These are phyloP conservation scores for Hyphopichia wangnamkhiaoensis DNA, from an alignment of 1,139 yeast species.

Conservation along the genomic window DNA sequence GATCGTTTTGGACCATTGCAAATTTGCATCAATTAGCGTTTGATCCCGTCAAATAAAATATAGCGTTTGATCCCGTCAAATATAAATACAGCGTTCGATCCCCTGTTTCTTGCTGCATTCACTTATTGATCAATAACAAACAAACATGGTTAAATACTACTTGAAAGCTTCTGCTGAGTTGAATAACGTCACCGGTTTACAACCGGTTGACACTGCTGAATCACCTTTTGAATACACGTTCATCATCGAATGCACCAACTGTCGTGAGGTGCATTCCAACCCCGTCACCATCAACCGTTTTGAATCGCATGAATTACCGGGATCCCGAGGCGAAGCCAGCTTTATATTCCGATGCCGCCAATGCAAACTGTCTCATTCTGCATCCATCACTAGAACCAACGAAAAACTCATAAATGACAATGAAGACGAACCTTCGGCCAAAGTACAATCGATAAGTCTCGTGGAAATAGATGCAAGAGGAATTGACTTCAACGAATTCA, in stretches of 20 bases:
- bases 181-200: slow-evolving; percentile 61
- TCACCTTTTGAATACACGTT: slow-evolving; percentile 76
- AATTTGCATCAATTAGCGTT: no score
- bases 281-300: slow-evolving; percentile 69
- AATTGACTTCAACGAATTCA: slow-evolving; percentile 66
- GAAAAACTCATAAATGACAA: slow-evolving; percentile 25
- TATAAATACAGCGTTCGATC: no score
- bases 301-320: slow-evolving; percentile 61
- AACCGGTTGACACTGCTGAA: slow-evolving; percentile 60
- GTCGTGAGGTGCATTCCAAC: slow-evolving; percentile 78
- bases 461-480: slow-evolving; percentile 87
- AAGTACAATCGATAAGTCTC: slow-evolving; percentile 40
- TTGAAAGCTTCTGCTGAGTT: slow-evolving; percentile 63
- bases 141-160: slow-evolving; percentile 44
- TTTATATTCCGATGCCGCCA: slow-evolving; percentile 76
- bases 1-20: no score
- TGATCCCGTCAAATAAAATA: no score
- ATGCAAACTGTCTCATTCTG: slow-evolving; percentile 53
- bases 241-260: slow-evolving; percentile 70
- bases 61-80: no score
- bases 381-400: slow-evolving; percentile 37
- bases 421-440: slow-evolving; percentile 10
- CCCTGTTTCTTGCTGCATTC: no score
- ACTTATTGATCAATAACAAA: no score
- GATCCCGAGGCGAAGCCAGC: slow-evolving; percentile 82